Percentiles rank a stretch among this genome's conserved stretches.
These are phyloP conservation scores for Trichosporon ovoides DNA, from an alignment of 1,284 basidiomycete genomes.

Conservation along the genomic window DNA sequence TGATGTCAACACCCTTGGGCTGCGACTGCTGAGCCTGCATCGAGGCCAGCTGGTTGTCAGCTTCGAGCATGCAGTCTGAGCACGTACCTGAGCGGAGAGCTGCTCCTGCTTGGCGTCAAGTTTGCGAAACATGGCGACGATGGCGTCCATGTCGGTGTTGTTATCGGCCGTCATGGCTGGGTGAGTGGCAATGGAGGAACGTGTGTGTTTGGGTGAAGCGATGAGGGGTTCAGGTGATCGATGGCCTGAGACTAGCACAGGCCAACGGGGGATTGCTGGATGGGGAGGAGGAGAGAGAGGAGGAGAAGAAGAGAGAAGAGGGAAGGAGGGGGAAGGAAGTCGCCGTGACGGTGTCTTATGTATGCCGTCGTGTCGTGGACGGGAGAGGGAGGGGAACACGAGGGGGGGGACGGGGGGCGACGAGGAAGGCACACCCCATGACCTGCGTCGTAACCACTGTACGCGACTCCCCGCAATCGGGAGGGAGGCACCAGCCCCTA, in stretches of 20 bases:
- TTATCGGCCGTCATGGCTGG: slow-evolving; percentile 6
- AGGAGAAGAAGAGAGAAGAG: no score
- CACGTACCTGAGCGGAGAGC: slow-evolving; percentile 33
- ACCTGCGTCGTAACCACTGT: no score
- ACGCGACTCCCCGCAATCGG: no score
- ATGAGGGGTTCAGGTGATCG: not conserved
- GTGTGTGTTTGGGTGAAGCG: no score
- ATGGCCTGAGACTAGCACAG: no score
- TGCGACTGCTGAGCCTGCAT: not conserved
- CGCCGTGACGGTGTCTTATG: not conserved
- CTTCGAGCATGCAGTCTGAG: no score
- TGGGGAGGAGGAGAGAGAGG: not conserved
- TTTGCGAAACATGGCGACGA: slow-evolving; percentile 34
- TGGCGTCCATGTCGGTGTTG: slow-evolving; percentile 27
- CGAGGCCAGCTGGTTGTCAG: slow-evolving; percentile 11
- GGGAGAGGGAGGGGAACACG: no score
- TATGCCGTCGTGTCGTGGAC: slow-evolving; percentile 5
- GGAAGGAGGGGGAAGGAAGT: not conserved
- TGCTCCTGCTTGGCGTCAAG: slow-evolving; percentile 36
- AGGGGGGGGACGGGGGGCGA: not conserved
- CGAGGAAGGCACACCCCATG: not conserved
- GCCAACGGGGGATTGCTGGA: no score
- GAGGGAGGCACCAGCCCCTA: no score
- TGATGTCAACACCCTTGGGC: slow-evolving; percentile 1
- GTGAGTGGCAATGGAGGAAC: not conserved